Evolutionary conservation across 2,329 filamentous ascomycete species (phyloP), one percentile per base, ranked within the genome.

Genomic region (Dothideomycetidae sp.): DNA sequence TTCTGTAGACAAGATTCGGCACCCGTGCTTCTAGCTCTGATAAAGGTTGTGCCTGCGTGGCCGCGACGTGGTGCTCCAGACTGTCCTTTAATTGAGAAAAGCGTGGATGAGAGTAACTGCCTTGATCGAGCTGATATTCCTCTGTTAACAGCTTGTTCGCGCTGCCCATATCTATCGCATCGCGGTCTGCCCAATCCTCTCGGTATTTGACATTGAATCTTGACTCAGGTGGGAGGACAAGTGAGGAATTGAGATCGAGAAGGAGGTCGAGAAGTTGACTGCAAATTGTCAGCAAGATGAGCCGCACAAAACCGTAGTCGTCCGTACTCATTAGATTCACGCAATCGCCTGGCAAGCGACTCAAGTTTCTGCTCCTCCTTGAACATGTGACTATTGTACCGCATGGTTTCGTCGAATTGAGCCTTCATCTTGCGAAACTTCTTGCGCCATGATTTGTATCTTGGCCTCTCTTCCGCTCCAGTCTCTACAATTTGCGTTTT

Each of bases 391-490:
- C 93, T 90, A 56, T 83, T 81, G 46, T 83, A 75, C 40, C 78
- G 72, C 72, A 86, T 82, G 51, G 74, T 75, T 35, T 75, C 68
- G 49, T 90, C 81, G 53, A 90, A 92, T 17, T 69, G 66, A 55
- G 79, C 69, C 60, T 80, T 78, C 75, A 90, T 82, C 69, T 92
- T 92, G 51, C 81, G 79, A 59, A 92, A 98, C 67, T 98, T 98
- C 64, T 93, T 93, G 43, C 55, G 54, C 52, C 53, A 58, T 44
- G 54, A 57, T 40, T 56, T 56, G 52, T 58, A 58, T 71, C 37
- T 45, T 29, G 43, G 43, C 29, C 40, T 36, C 13, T 21, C 10
- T 5, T 45, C 40, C 10, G 33, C 17, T 35, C 18, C 36, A 12
- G 18, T 18, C 12, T 19, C 29, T 5, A 36, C 40, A 2, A 28